Evolutionary conservation across 176 grass and related monocot genomes (phyloP).

Genomic region (maize (Zea mays)): DNA sequence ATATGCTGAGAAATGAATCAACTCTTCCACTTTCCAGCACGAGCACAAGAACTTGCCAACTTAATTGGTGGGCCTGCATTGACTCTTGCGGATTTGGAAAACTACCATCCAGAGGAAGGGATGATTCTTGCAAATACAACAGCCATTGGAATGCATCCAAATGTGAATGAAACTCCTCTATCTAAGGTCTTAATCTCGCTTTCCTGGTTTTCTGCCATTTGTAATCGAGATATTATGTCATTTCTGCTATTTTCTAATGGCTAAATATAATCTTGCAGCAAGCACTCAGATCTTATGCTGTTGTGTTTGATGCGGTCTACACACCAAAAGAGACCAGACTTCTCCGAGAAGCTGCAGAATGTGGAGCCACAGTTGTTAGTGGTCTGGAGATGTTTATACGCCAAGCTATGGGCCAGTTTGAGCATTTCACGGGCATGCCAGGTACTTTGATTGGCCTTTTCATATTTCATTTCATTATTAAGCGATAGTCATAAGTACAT

Average conservation of each 20-base stretch:
- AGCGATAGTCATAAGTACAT: slow-evolving; percentile 29
- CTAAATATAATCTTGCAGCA: slow-evolving; percentile 55
- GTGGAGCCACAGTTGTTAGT: slow-evolving; percentile 78
- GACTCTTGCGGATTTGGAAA: slow-evolving; percentile 80
- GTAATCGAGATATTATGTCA: neutral
- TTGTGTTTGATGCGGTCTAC: slow-evolving; percentile 96
- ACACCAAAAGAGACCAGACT: slow-evolving; percentile 93
- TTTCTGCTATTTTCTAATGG: slow-evolving; percentile 3
- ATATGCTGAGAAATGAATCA: neutral
- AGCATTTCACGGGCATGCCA: slow-evolving; percentile 78
- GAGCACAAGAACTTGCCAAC: slow-evolving; percentile 81
- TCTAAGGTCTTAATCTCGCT: slow-evolving; percentile 60
- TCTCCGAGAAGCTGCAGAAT: slow-evolving; percentile 76
- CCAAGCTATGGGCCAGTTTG: slow-evolving; percentile 91
- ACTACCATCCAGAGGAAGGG: slow-evolving; percentile 75
- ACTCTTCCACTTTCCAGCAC: slow-evolving; percentile 48
- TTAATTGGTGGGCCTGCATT: slow-evolving; percentile 88
- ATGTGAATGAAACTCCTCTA: slow-evolving; percentile 85
- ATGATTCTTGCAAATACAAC: slow-evolving; percentile 99
- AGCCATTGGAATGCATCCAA: slow-evolving; percentile 95
- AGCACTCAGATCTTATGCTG: slow-evolving; percentile 77
- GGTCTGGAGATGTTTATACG: slow-evolving; percentile 99
- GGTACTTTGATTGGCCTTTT: slow-evolving; percentile 39
- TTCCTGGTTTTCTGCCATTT: slow-evolving; percentile 7
- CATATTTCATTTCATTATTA: neutral